Conservation (phyloP, 2,329 filamentous ascomycete species). For the Gaeumannomyces sp. region DNA sequence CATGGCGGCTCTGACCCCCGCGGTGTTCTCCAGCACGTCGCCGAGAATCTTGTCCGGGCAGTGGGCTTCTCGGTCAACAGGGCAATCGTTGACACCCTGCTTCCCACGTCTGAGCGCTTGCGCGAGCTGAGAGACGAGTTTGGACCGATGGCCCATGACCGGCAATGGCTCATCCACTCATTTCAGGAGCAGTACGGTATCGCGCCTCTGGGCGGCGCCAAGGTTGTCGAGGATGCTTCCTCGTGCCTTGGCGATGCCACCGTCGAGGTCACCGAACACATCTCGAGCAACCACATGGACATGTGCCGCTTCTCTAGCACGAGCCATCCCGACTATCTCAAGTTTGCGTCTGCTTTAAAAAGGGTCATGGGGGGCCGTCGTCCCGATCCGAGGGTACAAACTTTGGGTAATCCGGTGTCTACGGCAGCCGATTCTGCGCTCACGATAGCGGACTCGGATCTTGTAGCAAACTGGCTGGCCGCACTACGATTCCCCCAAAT, state of each 20-base stretch:
- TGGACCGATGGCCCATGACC: slow-evolving; percentile 20
- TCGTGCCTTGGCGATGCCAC: slow-evolving; percentile 24
- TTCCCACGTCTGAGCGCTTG: not conserved
- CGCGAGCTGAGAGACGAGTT: slow-evolving; percentile 21
- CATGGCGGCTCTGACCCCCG: slow-evolving; percentile 22
- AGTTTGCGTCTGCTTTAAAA: not conserved
- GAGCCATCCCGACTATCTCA: slow-evolving; percentile 14
- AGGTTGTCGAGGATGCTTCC: slow-evolving; percentile 29
- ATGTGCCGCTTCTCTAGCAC: slow-evolving; percentile 26
- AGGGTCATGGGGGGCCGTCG: not conserved
- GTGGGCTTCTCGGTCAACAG: slow-evolving; percentile 9
- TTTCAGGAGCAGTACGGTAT: slow-evolving; percentile 24
- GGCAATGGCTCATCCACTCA: slow-evolving; percentile 25
- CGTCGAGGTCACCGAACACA: slow-evolving; percentile 26
- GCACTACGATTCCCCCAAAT: not conserved
- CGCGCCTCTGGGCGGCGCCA: not conserved
- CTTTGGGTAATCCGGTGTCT: not conserved
- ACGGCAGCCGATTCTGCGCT: not conserved
- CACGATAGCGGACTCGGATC: not conserved
- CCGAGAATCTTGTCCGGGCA: slow-evolving; percentile 18
- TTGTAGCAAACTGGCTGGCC: not conserved
- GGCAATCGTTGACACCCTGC: not conserved
- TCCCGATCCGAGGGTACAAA: not conserved
- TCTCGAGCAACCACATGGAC: slow-evolving; percentile 25
- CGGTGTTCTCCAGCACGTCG: slow-evolving; percentile 17